phyloP scores from a whole-genome alignment of 2,329 filamentous ascomycete species.

The Aspergillus unguis region DNA sequence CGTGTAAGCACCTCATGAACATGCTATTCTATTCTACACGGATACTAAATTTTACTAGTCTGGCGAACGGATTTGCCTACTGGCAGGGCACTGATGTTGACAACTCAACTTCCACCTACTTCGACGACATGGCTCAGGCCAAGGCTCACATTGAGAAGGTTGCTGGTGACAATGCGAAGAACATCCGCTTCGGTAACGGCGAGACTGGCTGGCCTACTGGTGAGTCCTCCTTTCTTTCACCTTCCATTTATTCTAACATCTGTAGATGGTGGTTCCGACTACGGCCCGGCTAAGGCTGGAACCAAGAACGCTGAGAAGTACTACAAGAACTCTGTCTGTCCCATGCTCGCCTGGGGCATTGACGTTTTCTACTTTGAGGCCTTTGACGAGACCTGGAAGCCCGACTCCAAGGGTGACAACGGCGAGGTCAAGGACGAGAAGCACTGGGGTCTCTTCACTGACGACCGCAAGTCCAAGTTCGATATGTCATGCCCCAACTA shows the following conservation, averaged over 20 bases:
- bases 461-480: conserved; percentile 58
- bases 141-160: conserved; percentile 60
- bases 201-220: conserved; percentile 66
- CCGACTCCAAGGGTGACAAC: conserved; percentile 59
- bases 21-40: too few relatives aligned
- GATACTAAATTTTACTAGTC: conserved; percentile 27
- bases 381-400: conserved; percentile 71
- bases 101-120: conserved; percentile 61
- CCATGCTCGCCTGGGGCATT: conserved; percentile 61
- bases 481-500: conserved; percentile 44
- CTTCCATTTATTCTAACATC: conserved; percentile 5
- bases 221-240: conserved; percentile 16
- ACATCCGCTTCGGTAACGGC: conserved; percentile 65
- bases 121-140: conserved; percentile 65
- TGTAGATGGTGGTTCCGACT: conserved; percentile 55
- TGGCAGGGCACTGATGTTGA: conserved; percentile 63
- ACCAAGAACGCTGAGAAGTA: conserved; percentile 58
- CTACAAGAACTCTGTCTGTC: conserved; percentile 62
- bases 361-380: conserved; percentile 73
- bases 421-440: conserved; percentile 62
- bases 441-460: conserved; percentile 66
- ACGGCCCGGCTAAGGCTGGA: conserved; percentile 59
- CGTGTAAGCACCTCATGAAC: conserved; percentile 39
- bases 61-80: conserved; percentile 69
- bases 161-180: conserved; percentile 50